These are phyloP conservation scores for Clonostachys rhizophaga DNA, from an alignment of 2,329 filamentous ascomycete species.

Conservation along the genomic window DNA sequence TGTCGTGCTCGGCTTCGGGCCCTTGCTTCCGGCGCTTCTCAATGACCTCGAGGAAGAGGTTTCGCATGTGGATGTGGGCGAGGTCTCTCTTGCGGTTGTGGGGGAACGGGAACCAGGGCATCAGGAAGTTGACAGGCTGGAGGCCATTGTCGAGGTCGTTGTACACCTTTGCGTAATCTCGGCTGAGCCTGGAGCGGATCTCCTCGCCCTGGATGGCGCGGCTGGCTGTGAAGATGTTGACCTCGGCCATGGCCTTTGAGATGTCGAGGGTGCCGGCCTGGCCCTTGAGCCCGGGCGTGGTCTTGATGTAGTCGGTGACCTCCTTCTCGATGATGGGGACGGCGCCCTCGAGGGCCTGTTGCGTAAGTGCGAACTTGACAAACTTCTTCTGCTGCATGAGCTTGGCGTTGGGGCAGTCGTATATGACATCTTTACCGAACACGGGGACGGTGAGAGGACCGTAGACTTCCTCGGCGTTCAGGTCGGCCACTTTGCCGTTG, in stretches of 20 bases:
- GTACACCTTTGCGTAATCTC: conserved; percentile 69
- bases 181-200: conserved; percentile 66
- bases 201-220: conserved; percentile 72
- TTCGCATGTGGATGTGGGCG: conserved; percentile 66
- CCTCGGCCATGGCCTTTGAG: conserved; percentile 63
- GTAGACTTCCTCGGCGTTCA: conserved; percentile 52
- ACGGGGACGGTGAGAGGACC: conserved; percentile 44
- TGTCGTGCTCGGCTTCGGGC: conserved; percentile 49
- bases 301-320: conserved; percentile 59
- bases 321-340: conserved; percentile 70
- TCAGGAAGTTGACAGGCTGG: conserved; percentile 75
- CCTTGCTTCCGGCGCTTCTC: conserved; percentile 49
- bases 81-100: conserved; percentile 69
- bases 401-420: conserved; percentile 80
- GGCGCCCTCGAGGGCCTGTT: conserved; percentile 58
- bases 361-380: conserved; percentile 67
- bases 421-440: conserved; percentile 76
- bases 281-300: conserved; percentile 51
- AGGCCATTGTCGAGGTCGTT: conserved; percentile 77
- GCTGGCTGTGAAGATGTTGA: conserved; percentile 79
- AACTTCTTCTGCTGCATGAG: conserved; percentile 90
- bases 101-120: conserved; percentile 74
- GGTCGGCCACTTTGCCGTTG: conserved; percentile 46
- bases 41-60: conserved; percentile 70
- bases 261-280: conserved; percentile 59